Evolutionary conservation across 306 rosid genomes (phyloP).

Genomic region (Citrullus mucosospermus): DNA sequence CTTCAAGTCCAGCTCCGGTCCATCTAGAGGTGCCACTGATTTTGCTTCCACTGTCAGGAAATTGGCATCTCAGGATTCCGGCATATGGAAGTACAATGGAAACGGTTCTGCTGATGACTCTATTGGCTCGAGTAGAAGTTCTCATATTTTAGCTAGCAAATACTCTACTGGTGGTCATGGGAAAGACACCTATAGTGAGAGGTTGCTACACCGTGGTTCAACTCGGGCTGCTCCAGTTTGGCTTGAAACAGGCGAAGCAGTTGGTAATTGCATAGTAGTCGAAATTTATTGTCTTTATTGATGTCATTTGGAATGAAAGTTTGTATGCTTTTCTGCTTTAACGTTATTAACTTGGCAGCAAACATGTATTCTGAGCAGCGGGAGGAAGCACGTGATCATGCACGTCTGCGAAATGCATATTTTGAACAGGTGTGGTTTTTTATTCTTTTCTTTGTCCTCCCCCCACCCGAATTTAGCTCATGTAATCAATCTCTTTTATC

Average conservation of each 20-base stretch:
- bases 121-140: constrained; percentile 75
- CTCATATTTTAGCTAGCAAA: constrained; percentile 45
- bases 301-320: constrained; percentile 15
- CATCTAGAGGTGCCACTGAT: constrained; percentile 65
- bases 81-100: constrained; percentile 75
- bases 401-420: constrained; percentile 82
- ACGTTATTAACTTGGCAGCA: constrained; percentile 62
- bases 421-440: constrained; percentile 71
- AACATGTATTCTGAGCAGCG: constrained; percentile 85
- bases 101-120: constrained; percentile 57
- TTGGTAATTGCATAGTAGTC: constrained; percentile 48
- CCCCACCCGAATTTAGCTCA: not conserved
- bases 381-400: constrained; percentile 98
- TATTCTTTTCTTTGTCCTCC: not conserved
- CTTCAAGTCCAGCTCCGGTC: constrained; percentile 58
- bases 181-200: constrained; percentile 46
- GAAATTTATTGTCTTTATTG: constrained; percentile 23
- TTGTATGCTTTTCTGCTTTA: constrained; percentile 26
- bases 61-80: constrained; percentile 86
- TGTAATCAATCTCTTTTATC: constrained; percentile 10
- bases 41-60: constrained; percentile 93
- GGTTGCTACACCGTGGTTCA: constrained; percentile 60
- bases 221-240: constrained; percentile 70
- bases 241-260: constrained; percentile 98
- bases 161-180: constrained; percentile 52